Evolutionary conservation across 1,284 basidiomycete species (phyloP), one percentile per base, ranked within the genome.

Genomic region (Cerrena zonata): DNA sequence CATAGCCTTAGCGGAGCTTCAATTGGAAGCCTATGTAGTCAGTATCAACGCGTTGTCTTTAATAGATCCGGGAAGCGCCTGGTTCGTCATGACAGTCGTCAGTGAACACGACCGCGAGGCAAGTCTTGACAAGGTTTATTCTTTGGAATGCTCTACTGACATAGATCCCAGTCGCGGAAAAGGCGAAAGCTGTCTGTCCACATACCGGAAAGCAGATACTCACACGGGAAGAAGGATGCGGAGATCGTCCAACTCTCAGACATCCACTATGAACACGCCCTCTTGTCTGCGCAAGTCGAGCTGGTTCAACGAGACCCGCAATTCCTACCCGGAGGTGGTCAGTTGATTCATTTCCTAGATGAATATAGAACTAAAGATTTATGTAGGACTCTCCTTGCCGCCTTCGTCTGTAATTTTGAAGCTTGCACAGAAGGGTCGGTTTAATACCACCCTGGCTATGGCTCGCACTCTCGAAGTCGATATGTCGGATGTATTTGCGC

Each of bases 1-100:
- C 58, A 67, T 81, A 25, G 75, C 79, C 15, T 61, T 88, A 46
- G 80, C 82, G 27, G 82, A 85, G 55, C 79, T 89, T 58, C 91
- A 94, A 65, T 79, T 91, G 23, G 80, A 91, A 72, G 76, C 89
- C 59, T 90, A 92, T 63, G 78, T 89, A 44, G 83, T 94, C 26
- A 86, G 92, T 15, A 89, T 96, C 69, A 98, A 97, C 64, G 86
- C 92, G 7, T 74, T 99, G 30, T 82, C 88, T 11, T 75, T 98
- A 55, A 77, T 94, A 26, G 87, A 93, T 60, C 74, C 77, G 55
- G 84, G 86, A 60, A 86, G 85, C 58, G 87, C 93, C 7, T 99
- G 92, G 92, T 78, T 98, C 41, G 73, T 86, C 18, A 68, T 89
- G 45, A 80, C 82, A 34, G 65, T 75, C 22, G 63, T 72, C 22